A percentile compares a stretch with the other conserved stretches of the same genome.
Conservation (phyloP, 306 rosid species). For the Malus sieversii region DNA sequence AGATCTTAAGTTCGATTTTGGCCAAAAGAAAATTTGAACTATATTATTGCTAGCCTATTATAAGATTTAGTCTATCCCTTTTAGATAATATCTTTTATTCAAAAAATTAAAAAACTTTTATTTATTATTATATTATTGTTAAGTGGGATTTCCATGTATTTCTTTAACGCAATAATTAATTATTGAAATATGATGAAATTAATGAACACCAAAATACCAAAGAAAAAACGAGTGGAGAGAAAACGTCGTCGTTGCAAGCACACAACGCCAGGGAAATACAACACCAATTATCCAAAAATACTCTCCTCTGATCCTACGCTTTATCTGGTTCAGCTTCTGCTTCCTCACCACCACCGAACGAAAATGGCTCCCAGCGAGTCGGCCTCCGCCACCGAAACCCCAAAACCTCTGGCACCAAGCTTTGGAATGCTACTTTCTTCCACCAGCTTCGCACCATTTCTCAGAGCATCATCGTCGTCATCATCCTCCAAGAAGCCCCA, state of each 20-base stretch:
- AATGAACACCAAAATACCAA: not conserved
- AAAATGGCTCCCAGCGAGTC: slow-evolving; percentile 45
- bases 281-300: not conserved
- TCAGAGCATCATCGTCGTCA: slow-evolving; percentile 24
- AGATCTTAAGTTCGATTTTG: no score
- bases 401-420: slow-evolving; percentile 15
- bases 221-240: slow-evolving; percentile 7
- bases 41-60: no score
- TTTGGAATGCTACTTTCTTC: slow-evolving; percentile 30
- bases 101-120: no score
- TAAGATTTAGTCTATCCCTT: no score
- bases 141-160: no score
- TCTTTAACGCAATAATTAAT: no score
- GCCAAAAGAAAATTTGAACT: accelerated
- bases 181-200: not conserved
- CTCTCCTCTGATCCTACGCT: slow-evolving; percentile 12
- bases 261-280: not conserved
- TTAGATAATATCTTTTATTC: no score
- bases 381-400: slow-evolving; percentile 19
- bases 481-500: slow-evolving; percentile 17
- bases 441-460: slow-evolving; percentile 47
- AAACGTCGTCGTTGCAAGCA: slow-evolving; percentile 25
- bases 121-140: no score
- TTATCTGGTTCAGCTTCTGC: slow-evolving; percentile 20
- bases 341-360: not conserved